phyloP scores from a whole-genome alignment of 2,329 filamentous ascomycete genomes.

The Hymenoscyphus albidus region DNA sequence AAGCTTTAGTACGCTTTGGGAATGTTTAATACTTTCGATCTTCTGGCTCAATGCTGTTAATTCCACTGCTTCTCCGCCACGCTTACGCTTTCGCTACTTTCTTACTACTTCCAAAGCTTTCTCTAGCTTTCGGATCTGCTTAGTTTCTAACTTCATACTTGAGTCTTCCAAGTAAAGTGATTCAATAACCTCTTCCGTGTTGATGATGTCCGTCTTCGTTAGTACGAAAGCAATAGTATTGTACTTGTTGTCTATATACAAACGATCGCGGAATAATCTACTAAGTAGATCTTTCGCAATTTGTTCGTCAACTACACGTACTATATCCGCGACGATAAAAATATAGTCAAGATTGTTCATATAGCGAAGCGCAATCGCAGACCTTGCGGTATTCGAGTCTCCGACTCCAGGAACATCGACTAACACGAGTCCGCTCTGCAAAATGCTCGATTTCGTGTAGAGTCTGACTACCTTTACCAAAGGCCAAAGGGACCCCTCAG shows the following conservation, averaged over 20 bases:
- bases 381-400: slow-evolving; percentile 46
- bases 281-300: slow-evolving; percentile 31
- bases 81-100: slow-evolving; percentile 10
- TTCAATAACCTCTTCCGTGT: not conserved
- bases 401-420: slow-evolving; percentile 52
- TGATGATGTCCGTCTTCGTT: slow-evolving; percentile 1
- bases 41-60: no score
- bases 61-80: not conserved
- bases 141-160: slow-evolving; percentile 14
- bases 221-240: not conserved
- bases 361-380: slow-evolving; percentile 42
- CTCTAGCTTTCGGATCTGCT: no score
- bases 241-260: not conserved
- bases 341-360: slow-evolving; percentile 44
- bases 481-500: slow-evolving; percentile 39
- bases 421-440: slow-evolving; percentile 47
- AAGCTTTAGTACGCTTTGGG: not conserved
- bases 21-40: no score
- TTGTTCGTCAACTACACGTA: slow-evolving; percentile 45
- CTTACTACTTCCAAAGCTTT: no score
- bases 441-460: slow-evolving; percentile 42
- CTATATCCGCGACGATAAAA: slow-evolving; percentile 46
- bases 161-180: not conserved
- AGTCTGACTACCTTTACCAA: slow-evolving; percentile 39
- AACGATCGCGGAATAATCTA: not conserved